These are phyloP conservation scores for Aquilaria malaccensis DNA, from an alignment of 345 rosid genomes.

Conservation along the genomic window DNA sequence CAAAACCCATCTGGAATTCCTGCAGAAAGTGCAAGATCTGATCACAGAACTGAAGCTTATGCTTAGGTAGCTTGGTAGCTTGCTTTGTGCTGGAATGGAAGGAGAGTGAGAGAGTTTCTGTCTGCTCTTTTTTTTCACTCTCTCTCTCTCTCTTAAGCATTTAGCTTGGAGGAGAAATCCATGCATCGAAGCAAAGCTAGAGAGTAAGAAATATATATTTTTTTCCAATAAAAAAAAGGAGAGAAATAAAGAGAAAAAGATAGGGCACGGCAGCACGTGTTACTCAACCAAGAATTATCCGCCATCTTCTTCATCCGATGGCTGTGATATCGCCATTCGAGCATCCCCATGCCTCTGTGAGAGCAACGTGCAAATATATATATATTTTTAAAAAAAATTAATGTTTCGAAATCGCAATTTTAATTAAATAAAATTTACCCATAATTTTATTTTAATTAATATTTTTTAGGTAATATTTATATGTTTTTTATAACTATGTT, in stretches of 20 bases:
- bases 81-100: background rate
- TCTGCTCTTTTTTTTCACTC: background rate
- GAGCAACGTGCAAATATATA: no score
- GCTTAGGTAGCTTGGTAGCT: no score
- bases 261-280: conserved; percentile 39
- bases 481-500: no score
- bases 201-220: background rate
- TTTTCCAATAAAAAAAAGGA: background rate
- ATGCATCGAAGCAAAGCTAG: conserved; percentile 59
- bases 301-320: conserved; percentile 26
- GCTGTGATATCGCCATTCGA: conserved; percentile 18
- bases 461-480: no score
- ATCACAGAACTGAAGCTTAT: background rate
- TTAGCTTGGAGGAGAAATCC: conserved; percentile 52
- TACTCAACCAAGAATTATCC: conserved; percentile 34
- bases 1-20: conserved; percentile 4
- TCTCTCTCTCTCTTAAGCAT: conserved; percentile 10
- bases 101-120: conserved; percentile 6
- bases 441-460: no score
- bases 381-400: no score
- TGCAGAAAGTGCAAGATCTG: conserved; percentile 16
- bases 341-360: conserved; percentile 10
- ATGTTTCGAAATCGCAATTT: no score
- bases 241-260: conserved; percentile 13
- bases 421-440: no score